A percentile compares a stretch with the other conserved stretches of the same genome.
Evolutionary conservation across 2,329 filamentous ascomycete genomes (phyloP).

Genomic region (Setomelanomma holmii): DNA sequence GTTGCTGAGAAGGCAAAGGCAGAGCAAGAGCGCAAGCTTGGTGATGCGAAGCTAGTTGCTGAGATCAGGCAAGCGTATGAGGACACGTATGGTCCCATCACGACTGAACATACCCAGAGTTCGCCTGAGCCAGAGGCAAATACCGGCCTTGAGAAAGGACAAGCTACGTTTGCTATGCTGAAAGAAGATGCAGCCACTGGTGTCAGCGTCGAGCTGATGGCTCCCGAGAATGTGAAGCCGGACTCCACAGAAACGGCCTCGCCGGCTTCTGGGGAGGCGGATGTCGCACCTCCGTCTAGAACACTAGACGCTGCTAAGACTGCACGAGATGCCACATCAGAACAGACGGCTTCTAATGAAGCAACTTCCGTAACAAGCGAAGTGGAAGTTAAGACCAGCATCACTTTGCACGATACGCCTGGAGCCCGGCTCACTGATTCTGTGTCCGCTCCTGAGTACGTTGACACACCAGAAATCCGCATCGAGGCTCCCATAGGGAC

Average conservation of each 20-base stretch:
- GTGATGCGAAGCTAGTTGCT: slow-evolving; percentile 29
- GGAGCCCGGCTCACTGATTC: not conserved
- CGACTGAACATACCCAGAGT: slow-evolving; percentile 28
- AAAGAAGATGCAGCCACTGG: slow-evolving; percentile 17
- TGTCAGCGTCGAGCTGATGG: not conserved
- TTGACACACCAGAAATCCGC: not conserved
- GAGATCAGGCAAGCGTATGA: slow-evolving; percentile 37
- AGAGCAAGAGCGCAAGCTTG: slow-evolving; percentile 13
- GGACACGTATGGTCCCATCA: slow-evolving; percentile 36
- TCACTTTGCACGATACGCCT: not conserved
- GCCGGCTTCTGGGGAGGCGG: not conserved
- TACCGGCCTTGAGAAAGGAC: not conserved
- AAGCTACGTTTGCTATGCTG: slow-evolving; percentile 15
- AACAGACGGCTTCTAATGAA: no score
- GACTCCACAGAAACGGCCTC: not conserved
- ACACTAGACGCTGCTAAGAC: no score
- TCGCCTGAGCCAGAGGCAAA: slow-evolving; percentile 1
- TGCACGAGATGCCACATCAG: no score
- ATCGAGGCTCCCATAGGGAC: not conserved
- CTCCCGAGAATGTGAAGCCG: not conserved
- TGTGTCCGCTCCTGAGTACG: no score
- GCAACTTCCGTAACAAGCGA: not conserved
- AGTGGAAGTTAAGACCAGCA: not conserved
- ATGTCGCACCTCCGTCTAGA: no score
- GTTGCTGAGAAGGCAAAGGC: slow-evolving; percentile 14